Percentiles rank a stretch among this genome's conserved stretches.
These are phyloP conservation scores for Hsuehochloa calcarea DNA, from an alignment of 176 grass and related monocot genomes.

Conservation along the genomic window DNA sequence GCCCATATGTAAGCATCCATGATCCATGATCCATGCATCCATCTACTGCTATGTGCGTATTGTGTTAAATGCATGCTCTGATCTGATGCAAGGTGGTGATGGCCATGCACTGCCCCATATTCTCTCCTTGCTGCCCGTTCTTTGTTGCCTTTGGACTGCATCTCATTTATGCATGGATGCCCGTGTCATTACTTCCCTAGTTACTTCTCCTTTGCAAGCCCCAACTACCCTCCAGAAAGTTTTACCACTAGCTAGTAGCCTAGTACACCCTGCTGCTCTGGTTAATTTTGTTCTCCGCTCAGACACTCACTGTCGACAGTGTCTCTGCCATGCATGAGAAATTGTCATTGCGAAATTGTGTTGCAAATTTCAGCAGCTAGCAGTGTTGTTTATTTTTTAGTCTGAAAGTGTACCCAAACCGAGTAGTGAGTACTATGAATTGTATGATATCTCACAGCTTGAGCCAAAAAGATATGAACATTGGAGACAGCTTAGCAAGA, in stretches of 20 bases:
- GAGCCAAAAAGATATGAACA: background rate
- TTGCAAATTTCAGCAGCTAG: background rate
- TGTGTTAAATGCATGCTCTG: slow-evolving; percentile 44
- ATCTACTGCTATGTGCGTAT: slow-evolving; percentile 33
- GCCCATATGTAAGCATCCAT: background rate
- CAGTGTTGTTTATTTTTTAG: background rate
- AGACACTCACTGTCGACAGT: background rate
- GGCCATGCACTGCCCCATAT: background rate
- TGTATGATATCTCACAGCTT: background rate
- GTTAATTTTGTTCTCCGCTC: background rate
- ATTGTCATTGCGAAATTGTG: background rate
- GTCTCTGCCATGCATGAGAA: background rate
- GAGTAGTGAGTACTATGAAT: background rate
- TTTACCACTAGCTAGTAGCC: background rate
- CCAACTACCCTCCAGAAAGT: slow-evolving; percentile 21
- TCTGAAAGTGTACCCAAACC: background rate
- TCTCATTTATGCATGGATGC: slow-evolving; percentile 24
- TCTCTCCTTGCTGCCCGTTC: slow-evolving; percentile 24
- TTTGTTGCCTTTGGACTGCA: slow-evolving; percentile 19
- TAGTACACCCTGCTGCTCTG: background rate
- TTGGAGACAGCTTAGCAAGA: background rate
- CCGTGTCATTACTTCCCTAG: slow-evolving; percentile 8
- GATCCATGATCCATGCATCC: background rate
- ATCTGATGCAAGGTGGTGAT: background rate
- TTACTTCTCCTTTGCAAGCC: slow-evolving; percentile 28